These are phyloP conservation scores for Cladosporium sp. DNA, from an alignment of 2,329 filamentous ascomycete species.

Conservation along the genomic window DNA sequence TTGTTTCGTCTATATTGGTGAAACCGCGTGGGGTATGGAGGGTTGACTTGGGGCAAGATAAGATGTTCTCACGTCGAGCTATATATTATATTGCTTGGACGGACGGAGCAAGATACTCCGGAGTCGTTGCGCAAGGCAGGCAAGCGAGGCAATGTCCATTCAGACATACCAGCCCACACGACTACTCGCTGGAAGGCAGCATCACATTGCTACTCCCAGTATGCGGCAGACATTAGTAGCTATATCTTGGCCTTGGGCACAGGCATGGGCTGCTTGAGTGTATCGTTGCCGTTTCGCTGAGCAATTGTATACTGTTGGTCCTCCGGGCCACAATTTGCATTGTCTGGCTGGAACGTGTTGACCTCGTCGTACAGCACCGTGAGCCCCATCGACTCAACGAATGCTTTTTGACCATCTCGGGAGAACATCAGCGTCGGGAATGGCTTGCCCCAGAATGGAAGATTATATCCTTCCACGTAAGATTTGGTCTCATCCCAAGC, in stretches of 20 bases:
- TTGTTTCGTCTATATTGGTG: neutral
- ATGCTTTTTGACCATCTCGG: slow-evolving; percentile 20
- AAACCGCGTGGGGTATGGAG: neutral
- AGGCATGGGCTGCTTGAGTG: neutral
- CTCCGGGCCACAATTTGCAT: neutral
- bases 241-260: neutral
- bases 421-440: slow-evolving; percentile 22
- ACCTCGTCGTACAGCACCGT: neutral
- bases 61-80: neutral
- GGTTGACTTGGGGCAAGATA: neutral
- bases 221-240: neutral
- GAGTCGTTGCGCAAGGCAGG: neutral
- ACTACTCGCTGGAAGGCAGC: neutral
- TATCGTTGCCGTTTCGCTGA: too few relatives aligned
- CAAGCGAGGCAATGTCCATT: neutral
- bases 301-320: neutral
- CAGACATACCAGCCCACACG: neutral
- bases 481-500: slow-evolving; percentile 24
- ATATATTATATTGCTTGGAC: neutral
- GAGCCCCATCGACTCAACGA: slow-evolving; percentile 5
- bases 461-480: slow-evolving; percentile 20
- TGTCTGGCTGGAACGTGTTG: neutral
- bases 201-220: neutral
- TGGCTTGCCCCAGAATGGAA: slow-evolving; percentile 24
- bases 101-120: neutral